Evolutionary conservation across 768 basidiomycete genomes (phyloP).

Genomic region (Amyloporia xantha): DNA sequence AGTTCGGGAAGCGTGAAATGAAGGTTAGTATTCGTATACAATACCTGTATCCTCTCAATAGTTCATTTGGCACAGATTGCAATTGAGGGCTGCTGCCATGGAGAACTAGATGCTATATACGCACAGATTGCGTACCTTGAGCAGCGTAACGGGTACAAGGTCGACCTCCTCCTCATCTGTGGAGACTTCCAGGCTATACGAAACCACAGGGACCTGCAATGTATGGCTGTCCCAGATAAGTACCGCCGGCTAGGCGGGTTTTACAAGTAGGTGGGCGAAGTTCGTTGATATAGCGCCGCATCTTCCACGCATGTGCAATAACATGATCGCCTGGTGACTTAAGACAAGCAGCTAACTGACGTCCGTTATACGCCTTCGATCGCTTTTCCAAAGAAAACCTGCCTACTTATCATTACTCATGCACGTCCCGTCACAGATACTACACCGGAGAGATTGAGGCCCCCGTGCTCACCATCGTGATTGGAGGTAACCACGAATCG

Average conservation of each 20-base stretch:
- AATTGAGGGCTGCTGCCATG: conserved; percentile 94
- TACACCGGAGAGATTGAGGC: conserved; percentile 80
- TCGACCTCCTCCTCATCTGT: conserved; percentile 86
- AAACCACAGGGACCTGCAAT: conserved; percentile 76
- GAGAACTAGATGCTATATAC: conserved; percentile 87
- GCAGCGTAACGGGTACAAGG: conserved; percentile 48
- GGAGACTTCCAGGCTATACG: conserved; percentile 96
- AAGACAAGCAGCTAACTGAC: not conserved
- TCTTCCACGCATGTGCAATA: no score
- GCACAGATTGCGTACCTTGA: conserved; percentile 60
- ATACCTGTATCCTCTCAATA: no score
- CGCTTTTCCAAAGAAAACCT: no score
- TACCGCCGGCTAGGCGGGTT: conserved; percentile 83
- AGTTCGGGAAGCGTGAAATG: no score
- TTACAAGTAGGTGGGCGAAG: conserved; percentile 52
- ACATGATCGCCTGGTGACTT: not conserved
- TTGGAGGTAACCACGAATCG: conserved; percentile 97
- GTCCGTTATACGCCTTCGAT: no score
- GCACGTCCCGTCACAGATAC: conserved; percentile 46
- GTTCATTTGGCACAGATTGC: no score
- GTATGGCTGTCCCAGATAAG: conserved; percentile 88
- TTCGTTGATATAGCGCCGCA: not conserved
- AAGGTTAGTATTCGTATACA: no score
- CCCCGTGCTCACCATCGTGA: conserved; percentile 84
- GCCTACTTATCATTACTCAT: conserved; percentile 1